phyloP scores from a whole-genome alignment of 2,329 filamentous ascomycete species.

The Paracoccidioides lutzii region DNA sequence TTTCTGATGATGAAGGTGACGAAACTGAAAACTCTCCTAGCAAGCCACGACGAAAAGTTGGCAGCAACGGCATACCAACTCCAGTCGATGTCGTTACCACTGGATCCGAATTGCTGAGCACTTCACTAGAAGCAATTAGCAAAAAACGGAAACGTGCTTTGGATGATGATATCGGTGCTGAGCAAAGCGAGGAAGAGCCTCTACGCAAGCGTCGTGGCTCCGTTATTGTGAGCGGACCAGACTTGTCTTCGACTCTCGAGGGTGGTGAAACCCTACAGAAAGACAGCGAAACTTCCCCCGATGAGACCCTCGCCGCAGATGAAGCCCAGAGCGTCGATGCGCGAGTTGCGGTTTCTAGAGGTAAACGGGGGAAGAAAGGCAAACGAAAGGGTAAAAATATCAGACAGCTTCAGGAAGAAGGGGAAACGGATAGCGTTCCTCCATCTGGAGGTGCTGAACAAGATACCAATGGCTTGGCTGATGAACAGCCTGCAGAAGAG shows the following conservation, averaged over 20 bases:
- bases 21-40: constrained; percentile 27
- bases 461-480: constrained; percentile 32
- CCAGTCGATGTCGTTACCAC: constrained; percentile 13
- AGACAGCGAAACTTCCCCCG: constrained; percentile 10
- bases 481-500: constrained; percentile 38
- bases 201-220: constrained; percentile 31
- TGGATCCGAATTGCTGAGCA: constrained; percentile 18
- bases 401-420: constrained; percentile 28
- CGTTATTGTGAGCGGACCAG: neutral
- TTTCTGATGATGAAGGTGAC: constrained; percentile 41
- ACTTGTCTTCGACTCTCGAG: neutral
- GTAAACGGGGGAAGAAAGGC: constrained; percentile 33
- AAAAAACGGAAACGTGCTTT: constrained; percentile 32
- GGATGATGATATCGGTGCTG: constrained; percentile 24
- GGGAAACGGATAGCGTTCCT: constrained; percentile 14
- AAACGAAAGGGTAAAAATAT: constrained; percentile 34
- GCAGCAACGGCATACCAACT: constrained; percentile 19
- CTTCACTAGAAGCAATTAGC: constrained; percentile 17
- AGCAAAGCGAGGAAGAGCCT: constrained; percentile 28
- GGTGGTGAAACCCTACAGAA: constrained; percentile 2
- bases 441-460: constrained; percentile 24
- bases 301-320: constrained; percentile 19
- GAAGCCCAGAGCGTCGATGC: constrained; percentile 22
- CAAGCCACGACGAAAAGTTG: constrained; percentile 24
- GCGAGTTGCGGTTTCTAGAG: constrained; percentile 20